Evolutionary conservation across 257 asterid species (phyloP), one percentile per base, ranked within the genome.

Genomic region (Forsythia suspensa): DNA sequence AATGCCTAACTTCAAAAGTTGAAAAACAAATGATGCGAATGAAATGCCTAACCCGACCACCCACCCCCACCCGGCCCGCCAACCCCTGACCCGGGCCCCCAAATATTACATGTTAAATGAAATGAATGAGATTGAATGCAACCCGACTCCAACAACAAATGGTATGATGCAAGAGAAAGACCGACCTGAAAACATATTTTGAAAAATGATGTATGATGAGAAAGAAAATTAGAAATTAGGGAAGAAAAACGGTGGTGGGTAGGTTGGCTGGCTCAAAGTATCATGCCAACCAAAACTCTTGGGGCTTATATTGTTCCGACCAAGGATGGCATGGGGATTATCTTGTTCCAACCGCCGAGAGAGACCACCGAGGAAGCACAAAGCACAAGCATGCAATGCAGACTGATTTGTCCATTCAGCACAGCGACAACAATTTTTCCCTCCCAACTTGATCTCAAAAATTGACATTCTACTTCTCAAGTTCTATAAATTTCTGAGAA

Each of bases 51-150:
- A 80, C 82, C 37, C 55, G 79, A 81, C 68, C 82, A 76, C 75
- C 79, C 55, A 59, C 68, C 37, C 15, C 39, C 40, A 10, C 18
- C 70, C 13, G 2, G 6, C 69, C 70, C 15, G 8, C 16, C 37
- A 12, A 63, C 37, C 38, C 70, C 18, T 77, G 80, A 75, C 61
- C 87, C 8, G 40, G 75, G 79, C 74, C 81, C 76, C 81, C 44
- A 41, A 76, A 70, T 80, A 83, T 67, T 57, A 80, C 80, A 77
- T 74, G 67, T 83, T 82, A 77, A 81, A 46, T 74, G 85, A 82
- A 85, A 85, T 82, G 87, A 82, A 85, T 81, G 90, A 78, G 82
- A 82, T n/a, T 84, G 84, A 86, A 89, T 82, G 92, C 90, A 83
- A 83, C 52, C 59, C 48, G 79, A 82, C 77, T 80, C 72, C 77